These are phyloP conservation scores for Metarhizium album DNA, from an alignment of 2,329 filamentous ascomycete genomes.

Conservation along the genomic window DNA sequence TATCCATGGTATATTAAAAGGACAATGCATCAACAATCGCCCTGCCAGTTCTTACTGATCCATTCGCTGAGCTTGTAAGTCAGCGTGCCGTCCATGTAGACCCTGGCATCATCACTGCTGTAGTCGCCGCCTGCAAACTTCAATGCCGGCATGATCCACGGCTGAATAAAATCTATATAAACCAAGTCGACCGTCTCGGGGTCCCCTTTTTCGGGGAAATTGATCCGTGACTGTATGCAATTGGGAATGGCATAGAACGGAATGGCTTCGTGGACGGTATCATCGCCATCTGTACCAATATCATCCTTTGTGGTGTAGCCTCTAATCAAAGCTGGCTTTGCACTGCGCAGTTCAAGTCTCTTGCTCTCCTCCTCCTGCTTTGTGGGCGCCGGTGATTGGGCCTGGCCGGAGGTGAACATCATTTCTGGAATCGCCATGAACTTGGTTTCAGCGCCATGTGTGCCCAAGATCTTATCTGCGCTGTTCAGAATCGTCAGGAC, in stretches of 20 bases:
- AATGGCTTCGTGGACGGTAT: slow-evolving; percentile 71
- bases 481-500: slow-evolving; percentile 52
- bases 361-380: slow-evolving; percentile 5
- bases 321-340: slow-evolving; percentile 29
- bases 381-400: slow-evolving; percentile 5
- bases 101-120: slow-evolving; percentile 32
- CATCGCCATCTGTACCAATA: slow-evolving; percentile 73
- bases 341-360: slow-evolving; percentile 21
- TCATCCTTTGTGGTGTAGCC: slow-evolving; percentile 91
- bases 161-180: slow-evolving; percentile 84
- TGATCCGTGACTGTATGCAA: slow-evolving; percentile 60
- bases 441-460: slow-evolving; percentile 27
- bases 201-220: slow-evolving; percentile 44
- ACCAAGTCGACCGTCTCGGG: slow-evolving; percentile 75
- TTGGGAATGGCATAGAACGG: slow-evolving; percentile 73
- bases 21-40: slow-evolving; percentile 27
- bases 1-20: too few relatives aligned
- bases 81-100: slow-evolving; percentile 43
- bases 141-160: slow-evolving; percentile 67
- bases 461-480: slow-evolving; percentile 36
- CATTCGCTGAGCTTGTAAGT: slow-evolving; percentile 45
- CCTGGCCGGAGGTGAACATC: slow-evolving; percentile 14
- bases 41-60: slow-evolving; percentile 49
- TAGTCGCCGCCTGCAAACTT: slow-evolving; percentile 47
- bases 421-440: slow-evolving; percentile 41